Conservation (phyloP, 2,329 filamentous ascomycete species). For the Lecanoromycetidae sp. region DNA sequence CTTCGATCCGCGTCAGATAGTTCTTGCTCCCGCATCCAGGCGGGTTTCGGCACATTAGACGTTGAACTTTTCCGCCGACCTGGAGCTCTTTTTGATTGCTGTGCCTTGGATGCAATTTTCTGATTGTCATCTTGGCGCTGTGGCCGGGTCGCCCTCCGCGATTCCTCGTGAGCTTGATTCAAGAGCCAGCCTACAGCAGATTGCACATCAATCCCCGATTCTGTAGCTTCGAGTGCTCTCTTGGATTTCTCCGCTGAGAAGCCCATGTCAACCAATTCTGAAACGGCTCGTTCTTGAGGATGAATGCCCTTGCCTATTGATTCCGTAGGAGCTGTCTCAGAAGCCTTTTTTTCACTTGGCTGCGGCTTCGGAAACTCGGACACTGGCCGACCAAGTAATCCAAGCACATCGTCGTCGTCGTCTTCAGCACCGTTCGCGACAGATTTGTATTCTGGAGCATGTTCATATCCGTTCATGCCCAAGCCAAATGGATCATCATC, state of each 20-base stretch:
- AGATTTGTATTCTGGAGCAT: neutral
- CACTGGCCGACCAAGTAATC: conserved; percentile 47
- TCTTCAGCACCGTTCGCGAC: conserved; percentile 7
- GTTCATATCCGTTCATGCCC: conserved; percentile 31
- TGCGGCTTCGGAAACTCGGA: conserved; percentile 33
- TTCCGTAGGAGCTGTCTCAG: conserved; percentile 18
- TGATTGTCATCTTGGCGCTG: conserved; percentile 50
- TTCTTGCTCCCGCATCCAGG: conserved; percentile 17
- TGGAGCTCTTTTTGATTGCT: conserved; percentile 19
- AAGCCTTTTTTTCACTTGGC: conserved; percentile 16
- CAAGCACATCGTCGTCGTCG: conserved; percentile 53
- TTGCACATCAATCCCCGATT: conserved; percentile 68
- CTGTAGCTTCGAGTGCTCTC: conserved; percentile 66
- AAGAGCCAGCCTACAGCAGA: conserved; percentile 79
- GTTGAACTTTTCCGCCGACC: conserved; percentile 15
- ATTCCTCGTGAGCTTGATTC: conserved; percentile 77
- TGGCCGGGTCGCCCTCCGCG: conserved; percentile 44
- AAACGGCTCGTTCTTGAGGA: conserved; percentile 65
- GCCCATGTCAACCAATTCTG: conserved; percentile 87
- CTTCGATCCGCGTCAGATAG: conserved; percentile 33
- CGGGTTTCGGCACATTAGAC: conserved; percentile 21
- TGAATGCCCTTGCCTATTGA: conserved; percentile 20
- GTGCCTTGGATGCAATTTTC: conserved; percentile 27
- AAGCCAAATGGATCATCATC: conserved; percentile 82
- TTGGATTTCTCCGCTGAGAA: conserved; percentile 77